phyloP scores from a whole-genome alignment of 2,329 filamentous ascomycete species.

The Dothideomycetes sp. region DNA sequence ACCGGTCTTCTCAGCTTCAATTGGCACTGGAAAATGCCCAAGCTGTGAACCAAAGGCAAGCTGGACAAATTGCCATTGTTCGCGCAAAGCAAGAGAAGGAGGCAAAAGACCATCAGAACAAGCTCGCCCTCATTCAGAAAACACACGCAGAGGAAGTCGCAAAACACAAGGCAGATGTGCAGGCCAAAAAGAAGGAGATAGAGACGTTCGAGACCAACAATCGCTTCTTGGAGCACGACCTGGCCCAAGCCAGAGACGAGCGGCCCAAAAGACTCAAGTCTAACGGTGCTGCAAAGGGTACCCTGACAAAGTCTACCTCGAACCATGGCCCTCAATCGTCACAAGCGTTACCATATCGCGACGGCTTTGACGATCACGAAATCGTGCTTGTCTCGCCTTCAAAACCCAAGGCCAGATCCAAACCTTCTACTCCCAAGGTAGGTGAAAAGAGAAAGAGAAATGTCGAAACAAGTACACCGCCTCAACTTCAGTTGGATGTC shows the following conservation, averaged over 20 bases:
- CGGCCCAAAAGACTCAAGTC: conserved; percentile 39
- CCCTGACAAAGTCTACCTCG: conserved; percentile 34
- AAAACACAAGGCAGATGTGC: conserved; percentile 54
- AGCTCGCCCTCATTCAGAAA: conserved; percentile 53
- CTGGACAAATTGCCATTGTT: conserved; percentile 67
- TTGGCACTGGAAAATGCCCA: conserved; percentile 34
- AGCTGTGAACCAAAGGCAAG: conserved; percentile 49
- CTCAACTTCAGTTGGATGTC: conserved; percentile 31
- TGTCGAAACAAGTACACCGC: conserved; percentile 55
- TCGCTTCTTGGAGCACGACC: conserved; percentile 63
- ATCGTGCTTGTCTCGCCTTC: conserved; percentile 48
- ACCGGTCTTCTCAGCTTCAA: conserved; percentile 29
- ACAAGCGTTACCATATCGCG: conserved; percentile 52
- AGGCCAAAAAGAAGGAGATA: conserved; percentile 55
- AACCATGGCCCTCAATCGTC: no score
- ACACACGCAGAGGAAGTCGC: conserved; percentile 55
- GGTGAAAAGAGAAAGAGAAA: conserved; percentile 60
- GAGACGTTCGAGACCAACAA: conserved; percentile 59
- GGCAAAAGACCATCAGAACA: conserved; percentile 52
- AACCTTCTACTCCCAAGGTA: conserved; percentile 51
- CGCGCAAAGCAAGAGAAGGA: conserved; percentile 58
- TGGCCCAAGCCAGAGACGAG: conserved; percentile 47
- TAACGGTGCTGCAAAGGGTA: conserved; percentile 17
- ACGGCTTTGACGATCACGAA: conserved; percentile 68
- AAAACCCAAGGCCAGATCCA: conserved; percentile 38